Base-by-base conservation (phyloP, 306 rosid genomes). In the Carpinus fangiana region DNA sequence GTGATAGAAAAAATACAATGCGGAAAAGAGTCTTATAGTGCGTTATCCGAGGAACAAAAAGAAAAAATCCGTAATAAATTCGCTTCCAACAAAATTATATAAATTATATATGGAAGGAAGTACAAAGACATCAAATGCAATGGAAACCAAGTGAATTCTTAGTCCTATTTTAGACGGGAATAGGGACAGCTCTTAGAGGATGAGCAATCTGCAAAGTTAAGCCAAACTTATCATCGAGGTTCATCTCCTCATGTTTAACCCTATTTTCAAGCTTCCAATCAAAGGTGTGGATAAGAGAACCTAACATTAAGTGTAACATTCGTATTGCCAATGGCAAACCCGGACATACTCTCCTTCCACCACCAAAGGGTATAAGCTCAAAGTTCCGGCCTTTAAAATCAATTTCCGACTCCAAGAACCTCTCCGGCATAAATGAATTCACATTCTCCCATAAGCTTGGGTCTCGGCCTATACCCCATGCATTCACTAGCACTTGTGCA, bases 191-290 rank as follows among this genome's bases (percentile, higher is more conserved):
- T 36, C 79, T 31, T 36, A 90, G 76, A 0, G 92, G 87, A 11
- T 72, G 70, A 34, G 88, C 79, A 76, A 87, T 83, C 45, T 79
- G 84, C 48, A 85, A 36, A 5, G 86, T 80, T 45, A 90, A 46
- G 0, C 90, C 90, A 80, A 78, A 68, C 53, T 86, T 89, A 4
- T 86, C 94, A 11, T 90, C 88, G 81, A 86, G 70, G 51, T 84
- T 76, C 84, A 91, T 20, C 7, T 78, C 85, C 18, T 79, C 67
- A 17, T 83, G 74, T 16, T 68, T 31, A 53, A 70, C 18, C 13
- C 83, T 77, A 55, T 76, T 78, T 34, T 82, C 90, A 59, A 89
- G 90, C 70, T 83, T 86, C 93, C 93, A 89, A 67, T 86, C 89
- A 82, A 89, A 89, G 9, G 60, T 76, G 74, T 89, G 87, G 34